These are phyloP conservation scores for Pterocarpus santalinus DNA, from an alignment of 306 rosid species.

Conservation along the genomic window DNA sequence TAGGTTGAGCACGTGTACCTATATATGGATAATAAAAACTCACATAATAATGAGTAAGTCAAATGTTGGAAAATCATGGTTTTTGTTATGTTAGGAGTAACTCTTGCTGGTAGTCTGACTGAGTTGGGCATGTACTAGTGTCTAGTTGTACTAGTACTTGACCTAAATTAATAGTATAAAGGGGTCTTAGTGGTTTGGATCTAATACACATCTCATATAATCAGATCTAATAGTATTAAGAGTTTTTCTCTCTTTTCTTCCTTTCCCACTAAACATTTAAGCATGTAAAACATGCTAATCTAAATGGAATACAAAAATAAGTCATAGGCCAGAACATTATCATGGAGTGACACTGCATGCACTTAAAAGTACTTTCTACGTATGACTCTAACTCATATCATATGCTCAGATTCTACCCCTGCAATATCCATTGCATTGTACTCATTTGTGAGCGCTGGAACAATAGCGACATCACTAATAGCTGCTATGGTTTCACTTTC, in stretches of 20 bases:
- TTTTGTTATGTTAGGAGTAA: not conserved
- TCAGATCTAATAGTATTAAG: not conserved
- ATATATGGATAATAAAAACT: not conserved
- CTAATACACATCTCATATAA: not conserved
- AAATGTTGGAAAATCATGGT: not conserved
- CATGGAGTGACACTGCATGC: not conserved
- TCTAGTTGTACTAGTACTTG: not conserved
- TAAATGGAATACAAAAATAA: not conserved
- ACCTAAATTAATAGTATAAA: not conserved
- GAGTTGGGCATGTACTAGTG: not conserved
- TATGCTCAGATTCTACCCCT: constrained; percentile 62
- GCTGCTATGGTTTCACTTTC: constrained; percentile 60
- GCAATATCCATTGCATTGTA: constrained; percentile 58
- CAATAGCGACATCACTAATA: constrained; percentile 66
- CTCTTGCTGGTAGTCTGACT: not conserved
- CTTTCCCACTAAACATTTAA: not conserved
- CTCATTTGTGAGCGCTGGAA: constrained; percentile 69
- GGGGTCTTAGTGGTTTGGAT: not conserved
- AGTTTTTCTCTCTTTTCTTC: not conserved
- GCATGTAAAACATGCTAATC: constrained; percentile 19
- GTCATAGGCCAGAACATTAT: not conserved
- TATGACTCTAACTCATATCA: constrained; percentile 19
- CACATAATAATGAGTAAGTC: not conserved
- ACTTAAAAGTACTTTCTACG: not conserved
- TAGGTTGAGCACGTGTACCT: not conserved